A percentile compares a stretch with the other conserved stretches of the same genome.
phyloP scores from a whole-genome alignment of 345 rosid genomes.

The Populus davidiana region DNA sequence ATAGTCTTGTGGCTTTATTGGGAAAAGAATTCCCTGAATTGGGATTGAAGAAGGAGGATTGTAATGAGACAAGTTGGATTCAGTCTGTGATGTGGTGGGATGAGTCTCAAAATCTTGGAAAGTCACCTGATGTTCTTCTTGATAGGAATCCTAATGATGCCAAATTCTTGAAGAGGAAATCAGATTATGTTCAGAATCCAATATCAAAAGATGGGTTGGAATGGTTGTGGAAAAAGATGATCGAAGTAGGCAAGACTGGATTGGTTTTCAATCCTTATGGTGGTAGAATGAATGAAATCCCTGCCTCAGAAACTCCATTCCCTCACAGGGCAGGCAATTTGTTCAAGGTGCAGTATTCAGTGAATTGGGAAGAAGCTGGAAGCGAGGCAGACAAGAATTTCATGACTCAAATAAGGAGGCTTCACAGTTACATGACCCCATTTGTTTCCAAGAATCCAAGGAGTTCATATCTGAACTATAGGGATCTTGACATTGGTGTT shows the following conservation, averaged over 20 bases:
- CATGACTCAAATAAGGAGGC: conserved; percentile 29
- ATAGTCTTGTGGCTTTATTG: conserved; percentile 17
- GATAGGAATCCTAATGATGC: conserved; percentile 40
- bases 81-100: conserved; percentile 40
- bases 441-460: conserved; percentile 60
- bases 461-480: conserved; percentile 36
- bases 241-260: conserved; percentile 36
- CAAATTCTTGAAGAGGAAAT: conserved; percentile 57
- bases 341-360: conserved; percentile 45
- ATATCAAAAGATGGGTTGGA: conserved; percentile 38
- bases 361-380: conserved; percentile 43
- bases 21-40: conserved; percentile 41
- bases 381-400: conserved; percentile 14
- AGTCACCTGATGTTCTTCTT: conserved; percentile 40
- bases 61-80: conserved; percentile 53
- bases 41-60: conserved; percentile 44
- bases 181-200: conserved; percentile 53
- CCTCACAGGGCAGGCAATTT: conserved; percentile 61
- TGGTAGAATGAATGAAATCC: conserved; percentile 57
- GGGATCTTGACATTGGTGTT: conserved; percentile 30
- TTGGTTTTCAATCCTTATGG: conserved; percentile 57
- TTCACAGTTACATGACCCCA: conserved; percentile 41
- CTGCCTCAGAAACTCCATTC: conserved; percentile 42
- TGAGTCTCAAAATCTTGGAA: conserved; percentile 10
- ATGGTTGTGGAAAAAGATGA: conserved; percentile 51